Conservation (phyloP, 176 grass and related monocot genomes). For the maize (Zea mays) region DNA sequence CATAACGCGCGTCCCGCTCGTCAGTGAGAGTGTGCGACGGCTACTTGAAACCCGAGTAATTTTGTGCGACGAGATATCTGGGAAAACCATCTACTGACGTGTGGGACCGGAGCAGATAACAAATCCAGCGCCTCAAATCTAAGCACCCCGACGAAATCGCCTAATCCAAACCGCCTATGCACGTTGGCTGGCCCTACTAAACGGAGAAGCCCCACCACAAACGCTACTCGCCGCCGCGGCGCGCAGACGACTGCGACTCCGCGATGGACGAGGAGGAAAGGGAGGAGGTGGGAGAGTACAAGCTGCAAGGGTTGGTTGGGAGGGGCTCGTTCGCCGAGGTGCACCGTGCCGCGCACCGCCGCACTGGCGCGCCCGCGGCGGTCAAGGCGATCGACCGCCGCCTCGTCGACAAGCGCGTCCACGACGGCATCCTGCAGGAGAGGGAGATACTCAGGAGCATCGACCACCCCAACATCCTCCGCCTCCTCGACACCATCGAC, state of each 20-base stretch:
- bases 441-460: conserved; percentile 52
- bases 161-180: conserved; percentile 38
- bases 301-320: conserved; percentile 47
- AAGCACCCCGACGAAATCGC: neutral
- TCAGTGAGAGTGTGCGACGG: neutral
- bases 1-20: neutral
- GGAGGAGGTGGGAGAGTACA: conserved; percentile 54
- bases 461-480: conserved; percentile 71
- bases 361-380: conserved; percentile 49
- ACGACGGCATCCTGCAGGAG: conserved; percentile 61
- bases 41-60: neutral
- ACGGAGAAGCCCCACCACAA: neutral
- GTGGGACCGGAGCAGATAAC: neutral
- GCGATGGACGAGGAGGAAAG: conserved; percentile 11
- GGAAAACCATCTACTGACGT: neutral
- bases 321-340: conserved; percentile 62
- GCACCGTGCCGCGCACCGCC: conserved; percentile 48
- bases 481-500: conserved; percentile 56
- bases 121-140: conserved; percentile 42
- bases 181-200: neutral
- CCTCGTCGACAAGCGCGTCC: conserved; percentile 40
- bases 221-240: neutral
- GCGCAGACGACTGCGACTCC: neutral
- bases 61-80: neutral
- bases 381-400: conserved; percentile 71